Percentiles rank a stretch among this genome's conserved stretches.
These are phyloP conservation scores for Arxiozyma telluris DNA, from an alignment of 1,139 yeast species.

Conservation along the genomic window DNA sequence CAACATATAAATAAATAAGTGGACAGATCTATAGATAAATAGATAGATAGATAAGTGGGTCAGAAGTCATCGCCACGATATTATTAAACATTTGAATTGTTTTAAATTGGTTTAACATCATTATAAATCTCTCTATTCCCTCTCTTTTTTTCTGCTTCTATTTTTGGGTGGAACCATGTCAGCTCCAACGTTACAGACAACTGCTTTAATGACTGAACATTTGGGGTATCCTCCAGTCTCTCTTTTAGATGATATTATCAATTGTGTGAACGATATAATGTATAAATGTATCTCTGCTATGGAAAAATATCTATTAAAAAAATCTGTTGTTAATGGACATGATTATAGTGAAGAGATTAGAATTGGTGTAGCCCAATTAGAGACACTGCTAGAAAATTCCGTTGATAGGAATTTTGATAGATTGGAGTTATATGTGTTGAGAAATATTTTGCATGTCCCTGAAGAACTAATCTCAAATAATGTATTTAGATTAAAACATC, in stretches of 20 bases:
- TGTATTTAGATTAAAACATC: slow-evolving; percentile 60
- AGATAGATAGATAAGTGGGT: background rate
- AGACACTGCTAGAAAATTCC: slow-evolving; percentile 62
- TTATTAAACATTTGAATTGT: background rate
- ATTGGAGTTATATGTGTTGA: slow-evolving; percentile 69
- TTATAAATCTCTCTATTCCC: too few relatives aligned
- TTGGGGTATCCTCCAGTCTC: slow-evolving; percentile 83
- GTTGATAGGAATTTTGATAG: slow-evolving; percentile 84
- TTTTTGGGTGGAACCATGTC: slow-evolving; percentile 24
- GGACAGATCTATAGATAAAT: too few relatives aligned
- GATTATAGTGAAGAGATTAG: slow-evolving; percentile 46
- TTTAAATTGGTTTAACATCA: too few relatives aligned
- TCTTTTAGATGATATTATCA: slow-evolving; percentile 78
- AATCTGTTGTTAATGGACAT: slow-evolving; percentile 15
- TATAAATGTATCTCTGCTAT: slow-evolving; percentile 76
- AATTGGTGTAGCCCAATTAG: slow-evolving; percentile 72
- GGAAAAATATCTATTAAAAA: slow-evolving; percentile 51
- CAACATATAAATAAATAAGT: too few relatives aligned
- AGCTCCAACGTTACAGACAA: slow-evolving; percentile 38
- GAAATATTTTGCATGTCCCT: slow-evolving; percentile 72
- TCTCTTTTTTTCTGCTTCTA: too few relatives aligned
- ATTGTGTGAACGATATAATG: slow-evolving; percentile 77
- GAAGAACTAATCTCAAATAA: slow-evolving; percentile 58
- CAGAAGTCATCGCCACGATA: background rate
- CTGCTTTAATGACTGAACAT: slow-evolving; percentile 71